These are phyloP conservation scores for Tubosaeta sp. DNA, from an alignment of 768 basidiomycete species.

Conservation along the genomic window DNA sequence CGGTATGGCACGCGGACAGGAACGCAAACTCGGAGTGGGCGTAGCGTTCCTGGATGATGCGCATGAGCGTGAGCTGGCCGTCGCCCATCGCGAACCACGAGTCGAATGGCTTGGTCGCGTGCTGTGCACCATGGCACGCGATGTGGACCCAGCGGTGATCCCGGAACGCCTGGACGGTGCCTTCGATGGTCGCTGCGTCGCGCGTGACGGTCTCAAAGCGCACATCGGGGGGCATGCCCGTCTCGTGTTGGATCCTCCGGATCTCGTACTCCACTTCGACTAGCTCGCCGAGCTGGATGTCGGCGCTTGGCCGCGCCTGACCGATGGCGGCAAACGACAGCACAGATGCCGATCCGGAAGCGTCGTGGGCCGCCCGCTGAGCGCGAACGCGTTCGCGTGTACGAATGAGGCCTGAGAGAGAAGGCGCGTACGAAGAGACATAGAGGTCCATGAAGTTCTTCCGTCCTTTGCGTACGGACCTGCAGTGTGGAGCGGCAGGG, in stretches of 20 bases:
- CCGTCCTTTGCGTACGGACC: background rate
- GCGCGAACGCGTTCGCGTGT: background rate
- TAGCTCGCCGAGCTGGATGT: background rate
- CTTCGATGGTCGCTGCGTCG: background rate
- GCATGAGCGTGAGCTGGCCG: no score
- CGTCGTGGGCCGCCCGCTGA: background rate
- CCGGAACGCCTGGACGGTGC: background rate
- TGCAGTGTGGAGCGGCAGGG: background rate
- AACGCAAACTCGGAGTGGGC: no score
- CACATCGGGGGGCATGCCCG: background rate
- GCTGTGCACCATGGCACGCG: background rate
- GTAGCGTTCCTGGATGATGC: no score
- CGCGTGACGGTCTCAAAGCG: background rate
- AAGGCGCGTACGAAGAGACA: no score
- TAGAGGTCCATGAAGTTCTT: no score
- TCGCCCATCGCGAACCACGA: no score
- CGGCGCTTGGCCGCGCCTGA: background rate
- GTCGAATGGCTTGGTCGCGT: no score
- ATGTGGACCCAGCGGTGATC: background rate
- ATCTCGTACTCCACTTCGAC: background rate
- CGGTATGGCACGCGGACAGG: no score
- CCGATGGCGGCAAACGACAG: background rate
- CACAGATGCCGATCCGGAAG: background rate
- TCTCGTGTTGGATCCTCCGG: background rate
- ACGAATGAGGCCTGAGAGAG: no score